Conservation (phyloP, 1,139 yeast genomes). For the Protomyces lactucae-debilis region DNA sequence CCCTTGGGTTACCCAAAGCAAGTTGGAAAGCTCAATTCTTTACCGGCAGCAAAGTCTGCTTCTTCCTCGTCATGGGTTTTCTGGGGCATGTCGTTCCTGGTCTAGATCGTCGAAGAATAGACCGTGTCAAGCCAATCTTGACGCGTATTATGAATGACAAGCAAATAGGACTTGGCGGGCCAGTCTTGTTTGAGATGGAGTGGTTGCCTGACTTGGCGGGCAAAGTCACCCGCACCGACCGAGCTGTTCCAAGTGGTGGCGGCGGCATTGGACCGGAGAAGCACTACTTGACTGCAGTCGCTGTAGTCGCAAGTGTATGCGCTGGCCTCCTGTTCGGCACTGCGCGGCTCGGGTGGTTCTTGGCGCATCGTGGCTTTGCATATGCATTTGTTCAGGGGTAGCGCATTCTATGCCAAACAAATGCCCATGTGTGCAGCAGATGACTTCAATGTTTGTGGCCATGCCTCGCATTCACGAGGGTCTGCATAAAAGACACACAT, state of each 20-base stretch:
- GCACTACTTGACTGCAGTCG: constrained; percentile 17
- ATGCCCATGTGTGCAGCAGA: too few relatives aligned
- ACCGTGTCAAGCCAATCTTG: constrained; percentile 17
- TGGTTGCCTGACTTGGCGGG: constrained; percentile 6
- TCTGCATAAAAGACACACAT: too few relatives aligned
- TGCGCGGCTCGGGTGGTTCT: neutral
- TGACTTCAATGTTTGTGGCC: too few relatives aligned
- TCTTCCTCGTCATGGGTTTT: constrained; percentile 23
- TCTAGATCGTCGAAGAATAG: constrained; percentile 10
- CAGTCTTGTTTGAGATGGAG: constrained; percentile 12
- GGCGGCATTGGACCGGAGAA: constrained; percentile 15
- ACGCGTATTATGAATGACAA: constrained; percentile 5
- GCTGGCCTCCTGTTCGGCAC: neutral
- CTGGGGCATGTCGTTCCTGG: constrained; percentile 23
- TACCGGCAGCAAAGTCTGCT: constrained; percentile 15
- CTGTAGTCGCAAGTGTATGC: neutral
- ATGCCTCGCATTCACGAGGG: too few relatives aligned
- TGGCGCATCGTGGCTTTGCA: neutral
- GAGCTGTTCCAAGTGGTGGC: neutral
- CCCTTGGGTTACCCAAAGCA: constrained; percentile 11
- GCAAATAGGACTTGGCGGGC: constrained; percentile 17
- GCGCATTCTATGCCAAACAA: too few relatives aligned
- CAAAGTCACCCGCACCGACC: neutral
- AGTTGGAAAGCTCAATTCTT: constrained; percentile 6
- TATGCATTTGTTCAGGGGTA: neutral